Evolutionary conservation across 768 basidiomycete genomes (phyloP), one percentile per base, ranked within the genome.

Genomic region (Podaxis sp.): DNA sequence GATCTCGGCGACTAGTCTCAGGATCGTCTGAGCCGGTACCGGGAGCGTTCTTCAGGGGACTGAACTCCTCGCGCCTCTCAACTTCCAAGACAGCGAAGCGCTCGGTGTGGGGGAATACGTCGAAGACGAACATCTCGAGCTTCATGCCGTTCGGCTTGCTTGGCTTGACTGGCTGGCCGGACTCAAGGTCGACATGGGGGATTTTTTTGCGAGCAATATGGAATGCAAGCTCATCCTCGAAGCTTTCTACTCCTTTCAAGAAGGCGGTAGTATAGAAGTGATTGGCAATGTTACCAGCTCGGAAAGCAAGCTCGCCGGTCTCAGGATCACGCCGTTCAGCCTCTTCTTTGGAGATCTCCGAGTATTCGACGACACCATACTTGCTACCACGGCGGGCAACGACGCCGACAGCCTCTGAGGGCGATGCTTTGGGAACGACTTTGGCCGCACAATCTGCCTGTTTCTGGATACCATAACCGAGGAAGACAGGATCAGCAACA

Each of bases 141-240:
- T 99, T 99, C 93, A 99, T 96, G 64, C 97, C 97, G 74, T 99
- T 99, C n/a, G 95, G 92, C 71, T 88, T 88, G 65, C 77, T 74
- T 2, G 97, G 96, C 72, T 95, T 96, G 72, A 96, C 75, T 3
- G 70, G 26, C 64, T 86, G 79, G 20, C 93, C 95, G 13, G 84
- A 82, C 60, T 82, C 70, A 63, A 93, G 69, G 71, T 93, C 87
- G 65, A 95, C 79, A 68, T 90, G 85, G 6, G 95, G 82, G 67
- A 99, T 99, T 84, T 99, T 99, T 79, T 99, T 99, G 68, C 90
- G 87, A 44, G 97, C 97, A 69, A 99, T 95, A 79, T 99, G 97
- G 86, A 92, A 98, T 13, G 95, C 89, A 76, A 99, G 91, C 62
- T 92, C 80, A 50, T 86, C 80, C 74, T 98, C 96, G 73, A 96